Base-by-base conservation (phyloP, 202 grass and related monocot species). In the Schoenoplectus triqueter region DNA sequence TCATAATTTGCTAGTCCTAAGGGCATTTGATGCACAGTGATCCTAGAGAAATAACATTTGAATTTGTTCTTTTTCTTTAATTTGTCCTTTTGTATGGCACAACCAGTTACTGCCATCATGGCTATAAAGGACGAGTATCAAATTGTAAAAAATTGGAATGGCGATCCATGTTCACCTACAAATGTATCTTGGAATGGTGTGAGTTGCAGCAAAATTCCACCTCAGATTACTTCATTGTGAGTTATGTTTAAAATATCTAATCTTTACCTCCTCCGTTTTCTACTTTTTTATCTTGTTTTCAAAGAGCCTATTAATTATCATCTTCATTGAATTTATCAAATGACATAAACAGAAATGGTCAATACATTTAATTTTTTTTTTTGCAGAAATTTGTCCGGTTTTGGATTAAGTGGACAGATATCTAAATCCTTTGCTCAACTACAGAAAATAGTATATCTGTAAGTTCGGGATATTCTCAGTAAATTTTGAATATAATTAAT, bases 101-200 rank as follows among this genome's bases (percentile, higher is more conserved):
- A 82, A 70, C 75, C 45, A 87, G 86, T 68, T 48, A 44, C 0
- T 67, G 80, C 57, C 3, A 84, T 87, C 2, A 48, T 55, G 45
- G 2, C 1, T 13, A 20, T 87, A 45, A 87, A 57, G 68, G 41
- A 7, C 8, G 19, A 68, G 3, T 87, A 87, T 48, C 39, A 46
- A 6, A 75, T 84, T 20, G 82, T 65, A 52, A 64, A 21, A 67
- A 87, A 87, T 66, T 87, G 86, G 86, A 82, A 83, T 61, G 86
- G 86, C 15, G 80, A 87, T 87, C 77, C 86, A 52, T 87, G 86
- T 66, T 59, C 46, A 61, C 86, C 80, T 47, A 49, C 3, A 39
- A 19, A 78, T 8, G 67, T 57, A 42, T 56, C 69, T 19, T 87
- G 86, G 86, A 0, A 65, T 64, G 86, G 86, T 11, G 80, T 87